Evolutionary conservation across 768 basidiomycete genomes (phyloP), one percentile per base, ranked within the genome.

Genomic region (Leccinum olivaceopallidum): DNA sequence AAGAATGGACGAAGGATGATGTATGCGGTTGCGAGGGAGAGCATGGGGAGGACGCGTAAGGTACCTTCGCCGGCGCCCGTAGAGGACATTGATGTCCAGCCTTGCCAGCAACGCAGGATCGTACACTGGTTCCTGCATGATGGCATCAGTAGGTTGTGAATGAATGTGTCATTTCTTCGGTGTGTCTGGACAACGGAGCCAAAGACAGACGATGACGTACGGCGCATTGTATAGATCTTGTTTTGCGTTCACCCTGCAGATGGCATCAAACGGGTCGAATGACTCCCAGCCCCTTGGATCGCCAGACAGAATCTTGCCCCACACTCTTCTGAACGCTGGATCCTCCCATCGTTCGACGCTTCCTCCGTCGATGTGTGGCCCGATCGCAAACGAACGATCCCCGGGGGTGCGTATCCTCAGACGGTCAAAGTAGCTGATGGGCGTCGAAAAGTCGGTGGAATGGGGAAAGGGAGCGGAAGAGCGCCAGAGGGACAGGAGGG

Each of bases 341-440:
- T 87, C 82, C 67, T 85, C 81, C 83, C 83, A 84, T 2, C 86
- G 71, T 75, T 88, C 77, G 60, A 82, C 74, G 8, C 80, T 78
- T 10, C 84, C 84, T 0, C 79, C 79, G 54, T 85, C 83, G 16
- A 79, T 71, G 57, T 88, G 86, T 12, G 88, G 85, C 0, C 85
- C 88, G 2, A 92, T 75, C 0, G 84, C 80, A 67, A 92, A 92
- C 53, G 80, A 79, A 13, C 78, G 73, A 61, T 90, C 90, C 0
- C 90, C 92, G 0, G 90, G 88, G 30, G 79, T 80, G 6, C 92
- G 82, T 52, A 92, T 89, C 2, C 90, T 81, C 12, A 92, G 75
- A 6, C 91, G 81, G 73, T 94, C 91, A 60, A 85, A 89, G 71
- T 93, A 93, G 1, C 85, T 84, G n/a, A 92, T 73, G 1, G 89